Base-by-base conservation (phyloP, 768 basidiomycete genomes). In the Leccinum uliginosum region DNA sequence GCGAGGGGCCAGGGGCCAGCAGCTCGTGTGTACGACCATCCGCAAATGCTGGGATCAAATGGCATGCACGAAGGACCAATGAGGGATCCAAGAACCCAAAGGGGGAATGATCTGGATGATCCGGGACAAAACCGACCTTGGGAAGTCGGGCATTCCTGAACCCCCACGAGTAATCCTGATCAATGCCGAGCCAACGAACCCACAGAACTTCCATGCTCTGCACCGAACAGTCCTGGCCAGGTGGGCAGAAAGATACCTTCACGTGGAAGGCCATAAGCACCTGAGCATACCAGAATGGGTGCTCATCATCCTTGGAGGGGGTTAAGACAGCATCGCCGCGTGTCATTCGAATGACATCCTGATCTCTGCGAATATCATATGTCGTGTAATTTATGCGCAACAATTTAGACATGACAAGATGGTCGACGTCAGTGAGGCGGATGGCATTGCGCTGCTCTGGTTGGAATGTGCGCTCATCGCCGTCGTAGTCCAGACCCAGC, bases 321-420 rank as follows among this genome's bases (percentile, higher is more conserved):
- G 53, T 45, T 58, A 66, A 65, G 12, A 68, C 30, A 14, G 51
- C 32, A 45, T 47, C 51, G 1, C 49, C 29, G 0, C 17, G 17
- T 4, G 14, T 11, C 1, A 32, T 46, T 19, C 51, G 30, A 9
- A 69, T 51, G 0, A 10, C 40, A 24, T 66, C 62, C 6, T 58
- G 27, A 12, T 54, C 62, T 3, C 46, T 19, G 1, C 34, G 32
- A 6, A 69, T 38, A 14, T 69, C 52, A 11, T 69, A 69, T 3
- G 58, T 67, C 0, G 59, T 67, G 24, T 67, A 66, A 32, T 51
- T 52, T n/a, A n/a, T n/a, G n/a, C n/a, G n/a, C n/a, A n/a, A n/a
- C n/a, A n/a, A n/a, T n/a, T n/a, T n/a, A n/a, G n/a, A n/a, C n/a
- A n/a, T n/a, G n/a, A n/a, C n/a, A n/a, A n/a, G n/a, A n/a, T n/a